Evolutionary conservation across 495 filamentous ascomycete genomes (phyloP).

Genomic region (Eremomyces bilateralis): DNA sequence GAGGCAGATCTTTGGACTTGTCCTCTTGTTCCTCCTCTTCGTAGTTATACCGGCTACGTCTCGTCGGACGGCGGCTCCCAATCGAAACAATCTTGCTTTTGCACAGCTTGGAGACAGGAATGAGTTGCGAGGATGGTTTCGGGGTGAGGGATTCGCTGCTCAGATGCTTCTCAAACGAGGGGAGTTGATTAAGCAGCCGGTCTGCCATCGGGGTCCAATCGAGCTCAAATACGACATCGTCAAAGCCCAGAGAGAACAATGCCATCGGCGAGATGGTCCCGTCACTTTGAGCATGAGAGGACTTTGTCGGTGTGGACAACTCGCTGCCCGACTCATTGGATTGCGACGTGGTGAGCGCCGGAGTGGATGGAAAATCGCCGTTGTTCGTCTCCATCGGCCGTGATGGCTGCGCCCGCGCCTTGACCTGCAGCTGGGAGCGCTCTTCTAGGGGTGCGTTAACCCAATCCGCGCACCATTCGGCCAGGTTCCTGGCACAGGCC

Average conservation of each 20-base stretch:
- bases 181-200: slow-evolving; percentile 68
- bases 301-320: slow-evolving; percentile 1
- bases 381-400: slow-evolving; percentile 9
- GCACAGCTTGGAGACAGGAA: slow-evolving; percentile 74
- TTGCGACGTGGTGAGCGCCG: slow-evolving; percentile 14
- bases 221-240: slow-evolving; percentile 63
- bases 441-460: slow-evolving; percentile 38
- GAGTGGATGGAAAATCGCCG: slow-evolving; percentile 3
- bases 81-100: slow-evolving; percentile 55
- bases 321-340: slow-evolving; percentile 18
- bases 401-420: slow-evolving; percentile 16
- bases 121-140: slow-evolving; percentile 38
- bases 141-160: slow-evolving; percentile 4
- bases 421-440: slow-evolving; percentile 42
- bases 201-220: slow-evolving; percentile 54
- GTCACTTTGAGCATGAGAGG: too few species aligned
- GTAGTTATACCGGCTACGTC: slow-evolving; percentile 62
- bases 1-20: slow-evolving; percentile 23
- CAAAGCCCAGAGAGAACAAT: slow-evolving; percentile 60
- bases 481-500: slow-evolving; percentile 52
- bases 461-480: slow-evolving; percentile 64
- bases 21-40: slow-evolving; percentile 38
- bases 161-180: slow-evolving; percentile 33
- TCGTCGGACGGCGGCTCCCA: slow-evolving; percentile 43
- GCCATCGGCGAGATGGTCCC: slow-evolving; percentile 38